Evolutionary conservation across 2,329 filamentous ascomycete species (phyloP).

Genomic region (Fusarium poae): DNA sequence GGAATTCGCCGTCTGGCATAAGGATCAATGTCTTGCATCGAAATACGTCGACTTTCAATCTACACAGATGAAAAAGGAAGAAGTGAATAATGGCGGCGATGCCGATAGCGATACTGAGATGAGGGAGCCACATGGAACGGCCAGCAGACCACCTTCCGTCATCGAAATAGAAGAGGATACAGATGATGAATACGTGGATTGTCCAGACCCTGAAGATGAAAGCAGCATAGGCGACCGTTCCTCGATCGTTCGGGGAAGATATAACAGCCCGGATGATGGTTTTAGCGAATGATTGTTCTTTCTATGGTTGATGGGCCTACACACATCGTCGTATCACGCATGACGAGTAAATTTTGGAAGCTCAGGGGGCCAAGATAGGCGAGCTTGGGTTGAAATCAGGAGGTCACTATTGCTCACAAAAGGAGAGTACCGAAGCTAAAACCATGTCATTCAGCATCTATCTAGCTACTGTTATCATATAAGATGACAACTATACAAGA

Average conservation of each 20-base stretch:
- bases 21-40: slow-evolving; percentile 37
- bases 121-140: not conserved
- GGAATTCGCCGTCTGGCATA: slow-evolving; percentile 44
- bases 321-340: not conserved
- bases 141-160: not conserved
- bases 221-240: not conserved
- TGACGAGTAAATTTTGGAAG: not conserved
- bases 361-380: too few relatives aligned
- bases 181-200: slow-evolving; percentile 6
- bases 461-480: not conserved
- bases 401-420: not conserved
- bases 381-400: not conserved
- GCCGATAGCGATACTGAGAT: not conserved
- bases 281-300: not conserved
- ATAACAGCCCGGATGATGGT: not conserved
- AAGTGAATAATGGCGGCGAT: not conserved
- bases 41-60: slow-evolving; percentile 45
- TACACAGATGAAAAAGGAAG: not conserved
- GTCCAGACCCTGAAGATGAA: not conserved
- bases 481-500: not conserved
- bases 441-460: not conserved
- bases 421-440: not conserved
- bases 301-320: not conserved
- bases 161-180: not conserved
- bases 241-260: not conserved